Evolutionary conservation across 352 stramenopile species (phyloP).

Genomic region (Globisporangium yorkense): DNA sequence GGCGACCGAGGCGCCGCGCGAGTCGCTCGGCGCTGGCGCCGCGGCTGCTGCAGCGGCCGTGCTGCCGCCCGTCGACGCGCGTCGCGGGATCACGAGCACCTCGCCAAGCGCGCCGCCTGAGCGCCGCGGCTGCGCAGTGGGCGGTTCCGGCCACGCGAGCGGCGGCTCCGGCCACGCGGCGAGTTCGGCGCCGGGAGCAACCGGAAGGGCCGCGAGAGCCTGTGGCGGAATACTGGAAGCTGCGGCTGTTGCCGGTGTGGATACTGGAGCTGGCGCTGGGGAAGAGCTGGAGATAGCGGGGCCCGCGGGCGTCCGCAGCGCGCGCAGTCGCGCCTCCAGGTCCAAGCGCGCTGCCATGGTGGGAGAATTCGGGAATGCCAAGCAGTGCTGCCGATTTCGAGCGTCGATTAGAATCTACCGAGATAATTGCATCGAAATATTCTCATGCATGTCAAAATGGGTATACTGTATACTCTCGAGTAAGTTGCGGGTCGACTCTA

Average conservation of each 20-base stretch:
- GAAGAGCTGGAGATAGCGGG: neutral
- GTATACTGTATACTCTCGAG: neutral
- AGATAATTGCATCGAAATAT: neutral
- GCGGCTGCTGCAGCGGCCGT: constrained; percentile 2
- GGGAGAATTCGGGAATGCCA: neutral
- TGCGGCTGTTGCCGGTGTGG: neutral
- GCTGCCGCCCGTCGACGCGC: neutral
- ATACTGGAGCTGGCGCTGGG: constrained; percentile 4
- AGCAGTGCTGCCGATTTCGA: neutral
- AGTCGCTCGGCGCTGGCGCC: neutral
- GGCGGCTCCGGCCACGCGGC: constrained; percentile 8
- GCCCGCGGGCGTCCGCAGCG: constrained; percentile 34
- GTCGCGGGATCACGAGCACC: neutral
- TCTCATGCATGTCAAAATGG: constrained; percentile 1
- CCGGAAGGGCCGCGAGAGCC: neutral
- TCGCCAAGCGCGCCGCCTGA: neutral
- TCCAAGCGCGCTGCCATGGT: constrained; percentile 33
- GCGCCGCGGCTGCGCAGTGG: constrained; percentile 5
- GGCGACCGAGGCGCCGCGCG: constrained; percentile 17
- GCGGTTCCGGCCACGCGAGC: constrained; percentile 13
- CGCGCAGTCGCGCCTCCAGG: constrained; percentile 55
- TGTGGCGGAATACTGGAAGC: no score
- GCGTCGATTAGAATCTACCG: neutral
- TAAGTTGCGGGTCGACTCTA: neutral
- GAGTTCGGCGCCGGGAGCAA: constrained; percentile 1